phyloP scores from a whole-genome alignment of 148 eudicot species.

The Hydrangea macrophylla region DNA sequence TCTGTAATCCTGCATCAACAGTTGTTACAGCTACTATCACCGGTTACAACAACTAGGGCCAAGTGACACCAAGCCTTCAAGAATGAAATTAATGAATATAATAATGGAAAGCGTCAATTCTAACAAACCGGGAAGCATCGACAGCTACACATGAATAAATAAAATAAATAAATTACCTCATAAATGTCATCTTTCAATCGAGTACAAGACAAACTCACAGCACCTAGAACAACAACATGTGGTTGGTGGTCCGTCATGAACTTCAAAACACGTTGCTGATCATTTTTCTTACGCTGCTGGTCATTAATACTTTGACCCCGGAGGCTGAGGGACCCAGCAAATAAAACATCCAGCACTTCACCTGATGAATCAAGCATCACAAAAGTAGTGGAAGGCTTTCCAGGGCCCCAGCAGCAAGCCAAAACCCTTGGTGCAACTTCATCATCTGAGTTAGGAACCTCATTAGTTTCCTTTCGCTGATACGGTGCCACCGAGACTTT shows the following conservation, averaged over 20 bases:
- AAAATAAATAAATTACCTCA: constrained; percentile 45
- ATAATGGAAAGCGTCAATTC: no score
- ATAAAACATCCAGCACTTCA: constrained; percentile 79
- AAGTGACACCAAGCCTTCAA: background rate
- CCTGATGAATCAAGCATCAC: constrained; percentile 98
- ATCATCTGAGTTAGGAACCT: constrained; percentile 63
- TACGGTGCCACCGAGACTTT: constrained; percentile 94
- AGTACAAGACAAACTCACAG: constrained; percentile 79
- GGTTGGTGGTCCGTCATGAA: constrained; percentile 98
- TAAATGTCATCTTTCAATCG: constrained; percentile 86
- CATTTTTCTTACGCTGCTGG: constrained; percentile 87
- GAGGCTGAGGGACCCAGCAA: constrained; percentile 70
- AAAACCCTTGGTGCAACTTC: constrained; percentile 93
- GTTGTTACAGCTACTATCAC: background rate
- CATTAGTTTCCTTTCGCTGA: constrained; percentile 71
- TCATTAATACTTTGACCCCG: constrained; percentile 69
- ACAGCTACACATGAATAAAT: no score
- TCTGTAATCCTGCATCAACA: no score
- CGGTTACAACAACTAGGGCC: background rate
- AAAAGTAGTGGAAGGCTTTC: constrained; percentile 85
- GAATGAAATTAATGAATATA: no score
- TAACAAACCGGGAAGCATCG: no score
- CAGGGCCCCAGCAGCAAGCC: constrained; percentile 99
- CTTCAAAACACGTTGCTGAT: constrained; percentile 72
- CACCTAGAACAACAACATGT: constrained; percentile 88